Evolutionary conservation across 495 filamentous ascomycete species (phyloP), one percentile per base, ranked within the genome.

Genomic region (Staphylotrichum longicolle): DNA sequence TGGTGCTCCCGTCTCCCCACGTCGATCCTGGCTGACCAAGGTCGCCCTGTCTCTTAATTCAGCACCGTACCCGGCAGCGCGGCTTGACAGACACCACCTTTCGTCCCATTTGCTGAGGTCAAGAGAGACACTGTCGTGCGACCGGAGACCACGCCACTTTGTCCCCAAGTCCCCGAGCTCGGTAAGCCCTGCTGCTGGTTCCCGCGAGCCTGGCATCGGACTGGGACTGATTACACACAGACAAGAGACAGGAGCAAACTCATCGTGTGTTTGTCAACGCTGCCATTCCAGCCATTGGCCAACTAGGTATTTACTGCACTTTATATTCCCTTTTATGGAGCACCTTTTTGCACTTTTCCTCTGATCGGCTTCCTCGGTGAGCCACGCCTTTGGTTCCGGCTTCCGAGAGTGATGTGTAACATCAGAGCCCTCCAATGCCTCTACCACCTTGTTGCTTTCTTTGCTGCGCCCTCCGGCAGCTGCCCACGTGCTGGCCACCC

Each of bases 51-150:
- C 35, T 58, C 49, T 54, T 48, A 10, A 39, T 35, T 33, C 54
- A 57, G 30, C 42, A 39, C 37, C 37, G 6, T 33, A 54, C 52
- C 65, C 65, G 57, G 65, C 62, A 33, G 62, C 51, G 48, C 54
- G 62, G 65, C 63, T 66, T 64, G 62, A 64, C 65, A 61, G 48
- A 64, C 62, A 56, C 20, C 47, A 42, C 41, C 42, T 41, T 39
- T 37, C 3, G n/a, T 37, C 30, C 54, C 11, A 47, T 57, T 47
- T 39, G 55, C 54, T 35, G 11, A 45, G 5, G 12, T 37, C 9
- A 14, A 46, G 33, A 40, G 27, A 44, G 33, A 41, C 39, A 14
- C 50, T 53, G 40, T 51, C 47, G 63, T 62, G 51, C 58, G 56
- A 59, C 63, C 44, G 15, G 27, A 46, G 35, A 45, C 51, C 14